Evolutionary conservation across 2,329 filamentous ascomycete genomes (phyloP), one percentile per base, ranked within the genome.

Genomic region (Didymellaceae sp.): DNA sequence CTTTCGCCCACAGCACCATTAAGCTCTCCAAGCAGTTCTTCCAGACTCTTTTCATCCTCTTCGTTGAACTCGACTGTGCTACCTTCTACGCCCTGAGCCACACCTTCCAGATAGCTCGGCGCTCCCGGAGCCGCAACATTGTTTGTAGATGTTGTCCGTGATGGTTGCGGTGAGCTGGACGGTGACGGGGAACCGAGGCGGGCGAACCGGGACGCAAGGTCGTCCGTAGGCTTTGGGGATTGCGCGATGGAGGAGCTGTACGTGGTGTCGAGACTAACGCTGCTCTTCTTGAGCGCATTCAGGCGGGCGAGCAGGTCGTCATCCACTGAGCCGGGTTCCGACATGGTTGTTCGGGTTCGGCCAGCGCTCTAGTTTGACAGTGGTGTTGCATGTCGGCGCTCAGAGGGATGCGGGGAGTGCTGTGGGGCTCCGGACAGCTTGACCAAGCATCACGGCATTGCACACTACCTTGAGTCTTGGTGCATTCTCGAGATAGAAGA

Each of bases 281-380:
- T 69, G 1, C 76, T 75, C 33, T 74, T 73, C 58, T 78, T 78
- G 38, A 80, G 69, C 11, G 78, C 77, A 54, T 80, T 79, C 26
- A 80, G 70, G 39, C 78, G 74, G 16, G 77, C 76, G 45, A 80
- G 74, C 16, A 80, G 74, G 48, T 73, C 67, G 40, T 75, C 68
- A 49, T 79, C 76, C 38, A 42, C 32, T 8, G 59, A 55, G 30
- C 41, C 45, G 20, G 58, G 47, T 11, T 25, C 48, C n/a, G 48
- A 24, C 48, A 52, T 56, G 24, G 22, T 60, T 42, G 63, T 66
- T 65, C 33, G 18, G 32, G 16, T 7, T 11, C 25, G 20, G 25
- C 6, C 8, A 21, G 20, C 16, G 22, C 21, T 34, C 5, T 32
- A 31, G 17, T 17, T 42, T 32, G 41, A 24, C 8, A 24, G 42